phyloP scores from a whole-genome alignment of 2,329 filamentous ascomycete species.

The Ophiostoma piceae region DNA sequence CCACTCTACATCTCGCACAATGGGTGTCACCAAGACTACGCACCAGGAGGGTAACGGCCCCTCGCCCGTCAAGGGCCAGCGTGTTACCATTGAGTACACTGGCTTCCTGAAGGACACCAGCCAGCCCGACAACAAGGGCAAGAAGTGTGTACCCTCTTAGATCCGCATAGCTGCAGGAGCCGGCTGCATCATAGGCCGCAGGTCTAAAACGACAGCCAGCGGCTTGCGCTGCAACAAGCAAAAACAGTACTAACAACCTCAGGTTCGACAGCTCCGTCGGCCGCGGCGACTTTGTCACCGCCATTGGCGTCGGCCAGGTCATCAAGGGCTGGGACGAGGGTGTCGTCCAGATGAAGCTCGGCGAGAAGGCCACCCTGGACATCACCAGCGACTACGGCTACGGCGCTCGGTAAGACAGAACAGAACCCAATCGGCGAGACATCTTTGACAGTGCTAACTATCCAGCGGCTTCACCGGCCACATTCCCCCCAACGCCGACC shows the following conservation, averaged over 20 bases:
- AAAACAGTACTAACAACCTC: constrained; percentile 23
- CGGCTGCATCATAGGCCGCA: constrained; percentile 1
- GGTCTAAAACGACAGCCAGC: background rate
- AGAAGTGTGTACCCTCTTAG: constrained; percentile 50
- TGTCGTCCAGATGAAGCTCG: constrained; percentile 77
- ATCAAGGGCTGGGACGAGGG: constrained; percentile 89
- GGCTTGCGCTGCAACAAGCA: background rate
- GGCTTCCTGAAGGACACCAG: constrained; percentile 71
- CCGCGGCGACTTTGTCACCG: constrained; percentile 67
- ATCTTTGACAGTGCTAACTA: constrained; percentile 27
- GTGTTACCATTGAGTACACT: constrained; percentile 83
- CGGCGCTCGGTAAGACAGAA: constrained; percentile 49
- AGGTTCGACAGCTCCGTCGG: constrained; percentile 83
- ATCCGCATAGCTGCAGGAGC: background rate
- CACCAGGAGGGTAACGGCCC: constrained; percentile 57
- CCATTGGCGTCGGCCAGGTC: constrained; percentile 77
- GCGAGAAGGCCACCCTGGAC: constrained; percentile 80
- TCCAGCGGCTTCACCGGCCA: constrained; percentile 69
- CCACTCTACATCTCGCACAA: constrained; percentile 38
- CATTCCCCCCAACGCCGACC: constrained; percentile 68
- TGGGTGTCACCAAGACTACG: constrained; percentile 69
- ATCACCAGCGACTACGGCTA: constrained; percentile 68
- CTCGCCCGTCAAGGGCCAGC: constrained; percentile 61
- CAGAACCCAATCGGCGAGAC: background rate
- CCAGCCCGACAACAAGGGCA: constrained; percentile 61